Percentiles rank a stretch among this genome's conserved stretches.
Conservation (phyloP, 768 basidiomycete species). For the Kondoa malvinella region DNA sequence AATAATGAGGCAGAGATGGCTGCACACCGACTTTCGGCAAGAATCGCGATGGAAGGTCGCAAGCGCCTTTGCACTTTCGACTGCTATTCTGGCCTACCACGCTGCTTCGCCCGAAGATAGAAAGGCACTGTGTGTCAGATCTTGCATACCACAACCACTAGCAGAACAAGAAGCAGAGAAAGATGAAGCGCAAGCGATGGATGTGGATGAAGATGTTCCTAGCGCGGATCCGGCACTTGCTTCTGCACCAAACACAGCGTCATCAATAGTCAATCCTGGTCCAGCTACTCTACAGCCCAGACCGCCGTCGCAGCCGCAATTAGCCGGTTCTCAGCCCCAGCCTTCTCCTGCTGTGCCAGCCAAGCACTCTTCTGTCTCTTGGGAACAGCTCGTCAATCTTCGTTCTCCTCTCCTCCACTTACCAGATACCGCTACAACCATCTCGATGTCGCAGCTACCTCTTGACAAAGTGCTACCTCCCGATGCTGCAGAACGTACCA, state of each 20-base stretch:
- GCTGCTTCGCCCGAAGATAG: constrained; percentile 51
- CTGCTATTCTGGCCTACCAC: constrained; percentile 75
- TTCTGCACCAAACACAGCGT: no score
- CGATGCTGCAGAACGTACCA: constrained; percentile 5
- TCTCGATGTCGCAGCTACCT: constrained; percentile 10
- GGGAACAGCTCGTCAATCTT: constrained; percentile 14
- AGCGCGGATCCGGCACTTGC: no score
- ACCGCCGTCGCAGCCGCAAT: no score
- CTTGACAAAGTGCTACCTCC: constrained; percentile 10
- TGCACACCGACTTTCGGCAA: constrained; percentile 85
- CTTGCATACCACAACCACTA: constrained; percentile 34
- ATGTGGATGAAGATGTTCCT: no score
- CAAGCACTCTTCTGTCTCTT: constrained; percentile 2
- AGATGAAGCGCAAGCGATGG: constrained; percentile 27
- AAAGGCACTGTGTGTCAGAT: constrained; percentile 40
- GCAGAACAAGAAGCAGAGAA: constrained; percentile 40
- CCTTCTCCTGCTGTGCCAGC: not conserved
- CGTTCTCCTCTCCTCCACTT: constrained; percentile 25
- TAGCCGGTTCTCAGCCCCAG: no score
- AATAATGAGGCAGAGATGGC: constrained; percentile 59
- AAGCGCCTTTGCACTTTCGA: constrained; percentile 63
- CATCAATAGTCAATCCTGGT: no score
- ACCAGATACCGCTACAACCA: constrained; percentile 10
- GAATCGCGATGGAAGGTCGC: constrained; percentile 83
- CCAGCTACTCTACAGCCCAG: no score